A percentile compares a stretch with the other conserved stretches of the same genome.
These are phyloP conservation scores for Ceratobasidium sp. DNA, from an alignment of 1,284 basidiomycete genomes.

Conservation along the genomic window DNA sequence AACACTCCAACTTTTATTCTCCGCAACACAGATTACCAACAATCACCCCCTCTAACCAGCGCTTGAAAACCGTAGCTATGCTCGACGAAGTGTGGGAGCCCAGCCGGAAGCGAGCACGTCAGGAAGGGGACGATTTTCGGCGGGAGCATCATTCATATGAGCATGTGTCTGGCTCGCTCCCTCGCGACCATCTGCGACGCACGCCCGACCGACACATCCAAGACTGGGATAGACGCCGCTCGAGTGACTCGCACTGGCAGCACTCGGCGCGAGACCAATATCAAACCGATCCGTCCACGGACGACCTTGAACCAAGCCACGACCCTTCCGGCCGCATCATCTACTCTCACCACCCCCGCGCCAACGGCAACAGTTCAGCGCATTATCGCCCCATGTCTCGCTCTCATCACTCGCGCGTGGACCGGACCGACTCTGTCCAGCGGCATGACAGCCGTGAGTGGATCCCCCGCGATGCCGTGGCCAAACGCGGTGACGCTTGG, in stretches of 20 bases:
- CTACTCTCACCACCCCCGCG: constrained; percentile 1
- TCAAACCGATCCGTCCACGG: constrained; percentile 35
- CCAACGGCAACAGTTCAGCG: constrained; percentile 28
- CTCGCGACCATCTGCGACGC: constrained; percentile 25
- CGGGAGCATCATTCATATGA: constrained; percentile 33
- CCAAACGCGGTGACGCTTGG: constrained; percentile 33
- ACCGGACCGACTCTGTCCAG: background rate
- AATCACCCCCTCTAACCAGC: background rate
- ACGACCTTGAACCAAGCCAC: constrained; percentile 39
- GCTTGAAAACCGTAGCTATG: background rate
- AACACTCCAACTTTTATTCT: background rate
- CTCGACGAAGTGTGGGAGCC: constrained; percentile 38
- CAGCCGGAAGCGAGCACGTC: constrained; percentile 33
- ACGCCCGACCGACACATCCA: constrained; percentile 14
- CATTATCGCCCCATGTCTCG: constrained; percentile 31
- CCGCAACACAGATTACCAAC: constrained; percentile 6
- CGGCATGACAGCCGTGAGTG: constrained; percentile 37
- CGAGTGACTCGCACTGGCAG: constrained; percentile 29
- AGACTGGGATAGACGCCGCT: constrained; percentile 33
- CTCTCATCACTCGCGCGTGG: constrained; percentile 19
- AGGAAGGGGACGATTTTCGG: constrained; percentile 29
- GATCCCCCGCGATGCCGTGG: constrained; percentile 35
- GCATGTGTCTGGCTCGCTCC: constrained; percentile 7
- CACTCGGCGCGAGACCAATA: constrained; percentile 35
- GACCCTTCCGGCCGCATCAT: constrained; percentile 19